Evolutionary conservation across 768 basidiomycete genomes (phyloP).

Genomic region (Suillus clintonianus): DNA sequence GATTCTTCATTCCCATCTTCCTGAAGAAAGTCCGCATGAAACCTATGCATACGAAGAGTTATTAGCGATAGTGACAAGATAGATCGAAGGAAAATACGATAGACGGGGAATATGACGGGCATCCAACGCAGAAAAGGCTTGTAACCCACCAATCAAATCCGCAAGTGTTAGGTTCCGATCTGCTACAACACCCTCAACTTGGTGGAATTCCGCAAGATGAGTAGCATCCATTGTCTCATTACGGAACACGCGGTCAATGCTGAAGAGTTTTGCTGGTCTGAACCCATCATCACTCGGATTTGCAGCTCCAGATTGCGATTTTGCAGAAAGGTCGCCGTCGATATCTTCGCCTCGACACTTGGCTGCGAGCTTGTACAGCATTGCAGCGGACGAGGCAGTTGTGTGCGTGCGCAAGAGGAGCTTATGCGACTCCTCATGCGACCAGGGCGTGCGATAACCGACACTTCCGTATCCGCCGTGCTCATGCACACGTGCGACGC

Average conservation of each 20-base stretch:
- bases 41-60: constrained; percentile 45
- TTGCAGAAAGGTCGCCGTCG: constrained; percentile 18
- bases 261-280: constrained; percentile 91
- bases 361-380: constrained; percentile 93
- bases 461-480: constrained; percentile 88
- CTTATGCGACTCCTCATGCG: constrained; percentile 86
- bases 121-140: not conserved
- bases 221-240: constrained; percentile 99
- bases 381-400: constrained; percentile 89
- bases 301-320: constrained; percentile 17
- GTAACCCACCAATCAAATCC: constrained; percentile 81
- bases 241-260: constrained; percentile 97
- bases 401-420: constrained; percentile 96
- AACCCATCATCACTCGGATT: constrained; percentile 63
- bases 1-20: constrained; percentile 93
- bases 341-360: constrained; percentile 64
- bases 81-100: not conserved
- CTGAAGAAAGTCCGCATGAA: constrained; percentile 99
- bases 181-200: constrained; percentile 99
- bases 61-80: not conserved
- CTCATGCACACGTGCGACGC: constrained; percentile 82
- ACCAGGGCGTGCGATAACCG: constrained; percentile 98
- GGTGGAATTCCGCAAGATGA: constrained; percentile 98
- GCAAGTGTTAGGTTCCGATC: constrained; percentile 91
- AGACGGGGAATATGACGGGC: not conserved